A percentile compares a stretch with the other conserved stretches of the same genome.
Conservation (phyloP, 176 grass and related monocot genomes). For the Aegilops sharonensis region DNA sequence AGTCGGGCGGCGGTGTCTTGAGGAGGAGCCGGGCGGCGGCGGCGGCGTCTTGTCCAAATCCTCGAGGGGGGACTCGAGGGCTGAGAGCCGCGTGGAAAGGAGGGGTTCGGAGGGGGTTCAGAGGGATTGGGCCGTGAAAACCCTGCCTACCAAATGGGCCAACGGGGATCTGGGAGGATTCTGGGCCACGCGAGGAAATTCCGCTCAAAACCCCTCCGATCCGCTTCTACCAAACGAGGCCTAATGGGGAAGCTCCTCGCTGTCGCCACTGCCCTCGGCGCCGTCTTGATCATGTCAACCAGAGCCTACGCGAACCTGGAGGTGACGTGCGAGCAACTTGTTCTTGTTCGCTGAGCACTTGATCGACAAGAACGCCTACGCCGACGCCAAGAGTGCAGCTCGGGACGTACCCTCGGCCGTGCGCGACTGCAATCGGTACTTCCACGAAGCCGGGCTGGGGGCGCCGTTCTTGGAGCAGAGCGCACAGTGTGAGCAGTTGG, state of each 20-base stretch:
- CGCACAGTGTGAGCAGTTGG: background rate
- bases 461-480: background rate
- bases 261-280: background rate
- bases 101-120: too few species aligned
- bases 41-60: too few species aligned
- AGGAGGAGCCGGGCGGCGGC: too few species aligned
- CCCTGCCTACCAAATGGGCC: too few species aligned
- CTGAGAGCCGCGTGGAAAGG: too few species aligned
- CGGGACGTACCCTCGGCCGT: background rate
- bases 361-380: background rate
- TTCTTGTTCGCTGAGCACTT: background rate
- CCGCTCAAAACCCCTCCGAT: too few species aligned
- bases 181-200: too few species aligned
- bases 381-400: background rate
- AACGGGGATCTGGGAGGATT: too few species aligned
- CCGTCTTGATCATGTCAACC: background rate
- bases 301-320: background rate
- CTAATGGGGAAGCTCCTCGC: background rate
- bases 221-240: too few species aligned
- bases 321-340: background rate
- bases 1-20: too few species aligned
- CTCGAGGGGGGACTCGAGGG: too few species aligned
- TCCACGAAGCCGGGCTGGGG: background rate
- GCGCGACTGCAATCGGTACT: background rate
- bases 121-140: too few species aligned